Evolutionary conservation across 2,329 filamentous ascomycete species (phyloP), one percentile per base, ranked within the genome.

Genomic region (Rhinocladiella similis): DNA sequence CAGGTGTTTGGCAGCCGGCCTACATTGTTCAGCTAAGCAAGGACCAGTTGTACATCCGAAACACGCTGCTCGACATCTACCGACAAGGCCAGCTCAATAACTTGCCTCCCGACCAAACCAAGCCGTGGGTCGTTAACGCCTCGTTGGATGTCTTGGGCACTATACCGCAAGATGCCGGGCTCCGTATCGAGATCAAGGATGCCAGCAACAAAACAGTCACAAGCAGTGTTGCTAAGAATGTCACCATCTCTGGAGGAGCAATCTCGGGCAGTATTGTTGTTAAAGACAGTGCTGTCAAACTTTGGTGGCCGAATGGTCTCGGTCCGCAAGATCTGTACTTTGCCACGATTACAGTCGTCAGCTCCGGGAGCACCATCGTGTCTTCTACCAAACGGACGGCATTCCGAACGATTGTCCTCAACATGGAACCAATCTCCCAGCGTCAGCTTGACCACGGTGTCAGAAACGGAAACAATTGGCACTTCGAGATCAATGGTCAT

Each of bases 1-100:
- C 78, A 6, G 85, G 85, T 0, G 82, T 84, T 2, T 91, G 88
- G 87, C 81, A 83, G 57, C 80, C 84, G 1, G 78, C 91, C 1
- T 90, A 87, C 56, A 68, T 74, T 43, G 76, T 77, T 10, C 75
- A 81, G 13, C 71, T 91, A 4, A 75, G 80, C 0, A 16, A n/a
- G 6, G 29, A 46, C 12, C 13, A 46, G 12, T 16, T 46, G n/a
- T 46, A 46, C 25, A 20, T 46, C 13, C 43, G 43, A 12, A 46
- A 46, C n/a, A 46, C 43, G 7, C 22, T 46, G n/a, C 43, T 46
- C 6, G 83, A 90, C 63, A 70, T 90, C 2, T 80, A 79, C 59
- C 70, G 80, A 5, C 66, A 70, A 16, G 57, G 64, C 2, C 45
- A 69, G 22, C 51, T 79, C 60, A 69, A 75, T 16, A 46, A 46